These are phyloP conservation scores for Yamadazyma sp. DNA, from an alignment of 1,139 yeast species.

Conservation along the genomic window DNA sequence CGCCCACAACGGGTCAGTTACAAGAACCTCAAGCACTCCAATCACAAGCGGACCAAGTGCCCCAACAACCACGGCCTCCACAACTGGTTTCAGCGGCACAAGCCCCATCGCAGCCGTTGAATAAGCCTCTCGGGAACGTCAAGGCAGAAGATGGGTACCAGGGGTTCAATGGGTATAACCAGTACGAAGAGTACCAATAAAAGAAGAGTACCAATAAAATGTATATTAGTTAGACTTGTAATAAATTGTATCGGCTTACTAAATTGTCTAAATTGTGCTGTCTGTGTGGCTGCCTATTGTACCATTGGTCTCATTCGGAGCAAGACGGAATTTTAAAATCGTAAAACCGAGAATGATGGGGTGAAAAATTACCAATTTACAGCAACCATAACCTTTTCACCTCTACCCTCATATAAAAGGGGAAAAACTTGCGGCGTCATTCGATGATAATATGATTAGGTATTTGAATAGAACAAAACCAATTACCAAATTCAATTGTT, in stretches of 20 bases:
- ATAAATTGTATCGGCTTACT: too few species aligned
- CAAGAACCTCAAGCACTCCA: slow-evolving; percentile 4
- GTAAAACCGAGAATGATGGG: background rate
- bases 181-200: slow-evolving; percentile 14
- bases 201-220: background rate
- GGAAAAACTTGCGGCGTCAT: background rate
- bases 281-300: too few species aligned
- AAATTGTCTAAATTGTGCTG: too few species aligned
- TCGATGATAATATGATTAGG: slow-evolving; percentile 4
- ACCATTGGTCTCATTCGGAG: slow-evolving; percentile 1
- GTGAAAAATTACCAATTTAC: background rate
- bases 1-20: background rate
- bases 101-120: too few species aligned
- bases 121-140: background rate
- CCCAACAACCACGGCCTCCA: background rate
- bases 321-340: slow-evolving; percentile 1
- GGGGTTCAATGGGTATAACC: slow-evolving; percentile 15
- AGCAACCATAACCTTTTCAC: slow-evolving; percentile 1
- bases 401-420: background rate
- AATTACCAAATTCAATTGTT: slow-evolving; percentile 1
- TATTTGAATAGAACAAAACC: slow-evolving; percentile 4
- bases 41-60: slow-evolving; percentile 1
- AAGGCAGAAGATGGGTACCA: slow-evolving; percentile 2
- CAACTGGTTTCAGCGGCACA: background rate
- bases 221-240: slow-evolving; percentile 2